Conservation (phyloP, 2,329 filamentous ascomycete species). For the Helotiales sp. region DNA sequence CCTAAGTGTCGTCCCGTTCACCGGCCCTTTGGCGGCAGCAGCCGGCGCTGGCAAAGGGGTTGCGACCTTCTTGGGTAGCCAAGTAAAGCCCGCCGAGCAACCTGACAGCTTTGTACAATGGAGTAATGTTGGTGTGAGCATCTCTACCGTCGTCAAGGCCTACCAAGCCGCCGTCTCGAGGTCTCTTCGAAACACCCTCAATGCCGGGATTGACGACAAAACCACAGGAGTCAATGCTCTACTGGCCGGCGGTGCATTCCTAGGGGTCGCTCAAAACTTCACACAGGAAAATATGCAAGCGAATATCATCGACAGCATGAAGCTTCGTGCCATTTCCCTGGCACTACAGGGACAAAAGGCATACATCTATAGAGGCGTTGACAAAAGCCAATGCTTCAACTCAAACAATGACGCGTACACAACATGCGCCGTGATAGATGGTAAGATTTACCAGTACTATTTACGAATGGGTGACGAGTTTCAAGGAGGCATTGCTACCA, state of each 20-base stretch:
- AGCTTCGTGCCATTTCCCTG: too few species aligned
- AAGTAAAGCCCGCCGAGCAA: conserved; percentile 7
- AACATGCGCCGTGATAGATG: too few species aligned
- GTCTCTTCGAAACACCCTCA: conserved; percentile 9
- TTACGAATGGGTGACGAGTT: too few species aligned
- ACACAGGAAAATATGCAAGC: too few species aligned
- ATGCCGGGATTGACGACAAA: conserved; percentile 11
- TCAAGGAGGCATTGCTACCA: too few species aligned
- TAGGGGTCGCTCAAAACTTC: conserved; percentile 26
- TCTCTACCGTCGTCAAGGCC: conserved; percentile 6
- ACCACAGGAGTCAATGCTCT: conserved; percentile 16
- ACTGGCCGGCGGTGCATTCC: conserved; percentile 17
- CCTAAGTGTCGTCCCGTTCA: conserved; percentile 21
- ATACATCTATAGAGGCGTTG: too few species aligned
- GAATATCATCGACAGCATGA: too few species aligned
- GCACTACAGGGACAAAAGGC: too few species aligned
- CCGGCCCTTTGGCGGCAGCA: conserved; percentile 14
- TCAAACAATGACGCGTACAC: too few species aligned
- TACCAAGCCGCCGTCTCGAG: conserved; percentile 19
- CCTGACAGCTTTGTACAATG: conserved; percentile 20
- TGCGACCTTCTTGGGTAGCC: not conserved
- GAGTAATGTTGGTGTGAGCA: conserved; percentile 13
- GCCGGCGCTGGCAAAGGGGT: not conserved
- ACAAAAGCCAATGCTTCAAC: too few species aligned
- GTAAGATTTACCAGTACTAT: too few species aligned